A percentile compares a stretch with the other conserved stretches of the same genome.
phyloP scores from a whole-genome alignment of 176 grass and related monocot genomes.

The Ensete ventricosum region DNA sequence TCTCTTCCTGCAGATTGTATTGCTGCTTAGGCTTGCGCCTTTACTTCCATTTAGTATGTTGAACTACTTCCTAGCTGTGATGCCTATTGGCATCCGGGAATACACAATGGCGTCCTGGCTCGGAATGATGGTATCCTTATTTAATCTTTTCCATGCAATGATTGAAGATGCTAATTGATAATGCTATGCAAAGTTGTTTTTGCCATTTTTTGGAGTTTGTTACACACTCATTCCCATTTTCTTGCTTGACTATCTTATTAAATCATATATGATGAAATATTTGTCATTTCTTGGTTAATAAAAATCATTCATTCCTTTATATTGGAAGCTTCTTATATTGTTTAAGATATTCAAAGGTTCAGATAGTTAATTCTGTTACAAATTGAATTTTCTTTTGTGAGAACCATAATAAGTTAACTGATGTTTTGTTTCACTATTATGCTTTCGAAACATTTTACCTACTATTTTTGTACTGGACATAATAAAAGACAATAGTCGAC shows the following conservation, averaged over 20 bases:
- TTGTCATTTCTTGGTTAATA: background rate
- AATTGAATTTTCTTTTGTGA: no score
- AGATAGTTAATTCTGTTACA: no score
- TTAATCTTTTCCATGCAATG: background rate
- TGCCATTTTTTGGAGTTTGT: background rate
- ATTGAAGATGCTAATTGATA: background rate
- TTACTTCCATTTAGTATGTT: constrained; percentile 96
- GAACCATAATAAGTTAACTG: no score
- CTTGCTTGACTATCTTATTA: background rate
- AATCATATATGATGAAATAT: background rate
- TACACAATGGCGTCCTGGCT: constrained; percentile 97
- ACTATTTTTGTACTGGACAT: no score
- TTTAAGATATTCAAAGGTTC: no score
- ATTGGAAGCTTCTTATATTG: no score
- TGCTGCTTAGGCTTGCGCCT: constrained; percentile 87
- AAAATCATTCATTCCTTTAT: no score
- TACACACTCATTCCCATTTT: background rate
- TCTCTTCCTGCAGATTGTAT: constrained; percentile 52
- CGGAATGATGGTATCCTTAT: constrained; percentile 87
- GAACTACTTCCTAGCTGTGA: constrained; percentile 97
- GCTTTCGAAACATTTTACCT: no score
- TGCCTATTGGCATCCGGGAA: constrained; percentile 86
- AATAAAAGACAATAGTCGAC: no score
- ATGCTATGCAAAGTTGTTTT: background rate
- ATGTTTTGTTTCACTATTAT: no score